phyloP scores from a whole-genome alignment of 139 green algal species.

The Astrephomene gubernaculifera region DNA sequence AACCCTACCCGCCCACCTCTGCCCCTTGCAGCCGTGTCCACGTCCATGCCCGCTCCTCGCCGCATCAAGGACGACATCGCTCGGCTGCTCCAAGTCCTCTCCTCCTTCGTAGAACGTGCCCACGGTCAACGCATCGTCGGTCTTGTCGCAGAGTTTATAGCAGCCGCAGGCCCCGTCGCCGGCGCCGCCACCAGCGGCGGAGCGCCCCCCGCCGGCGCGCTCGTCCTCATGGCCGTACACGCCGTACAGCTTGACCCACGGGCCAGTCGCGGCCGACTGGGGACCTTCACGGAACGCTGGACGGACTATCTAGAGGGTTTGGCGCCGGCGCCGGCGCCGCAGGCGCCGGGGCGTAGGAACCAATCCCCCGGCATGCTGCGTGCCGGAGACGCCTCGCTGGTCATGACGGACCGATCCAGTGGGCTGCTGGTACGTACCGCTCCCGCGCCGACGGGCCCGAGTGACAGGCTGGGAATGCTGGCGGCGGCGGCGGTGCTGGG shows the following conservation, averaged over 20 bases:
- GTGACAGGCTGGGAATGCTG: background rate
- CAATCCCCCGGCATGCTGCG: conserved; percentile 36
- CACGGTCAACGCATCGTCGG: conserved; percentile 52
- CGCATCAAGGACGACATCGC: conserved; percentile 28
- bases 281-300: conserved; percentile 63
- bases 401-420: conserved; percentile 36
- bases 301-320: conserved; percentile 53
- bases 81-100: conserved; percentile 15
- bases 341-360: conserved; percentile 33
- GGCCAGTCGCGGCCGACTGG: conserved; percentile 44
- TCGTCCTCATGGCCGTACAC: conserved; percentile 49
- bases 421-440: conserved; percentile 25
- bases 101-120: conserved; percentile 53
- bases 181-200: background rate
- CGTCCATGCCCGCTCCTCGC: conserved; percentile 4
- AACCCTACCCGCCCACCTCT: background rate
- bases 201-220: background rate
- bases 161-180: no score
- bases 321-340: conserved; percentile 48
- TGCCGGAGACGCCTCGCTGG: conserved; percentile 7
- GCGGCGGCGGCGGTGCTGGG: background rate
- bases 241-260: conserved; percentile 56
- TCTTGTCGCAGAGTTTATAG: conserved; percentile 59
- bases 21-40: background rate
- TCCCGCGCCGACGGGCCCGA: background rate